Conservation (phyloP, 345 rosid genomes). For the Eucalyptus sp. region DNA sequence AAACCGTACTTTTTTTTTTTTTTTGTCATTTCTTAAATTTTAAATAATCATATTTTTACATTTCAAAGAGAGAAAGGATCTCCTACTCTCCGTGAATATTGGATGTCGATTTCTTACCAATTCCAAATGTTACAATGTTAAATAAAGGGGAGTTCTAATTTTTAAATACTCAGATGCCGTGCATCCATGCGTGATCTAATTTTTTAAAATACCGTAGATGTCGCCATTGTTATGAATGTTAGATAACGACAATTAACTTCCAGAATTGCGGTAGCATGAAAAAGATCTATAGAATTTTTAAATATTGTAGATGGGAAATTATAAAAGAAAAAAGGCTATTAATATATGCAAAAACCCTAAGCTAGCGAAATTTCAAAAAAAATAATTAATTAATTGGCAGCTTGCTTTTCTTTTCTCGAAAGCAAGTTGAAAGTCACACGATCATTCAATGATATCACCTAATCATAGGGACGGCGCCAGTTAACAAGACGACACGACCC, state of each 20-base stretch:
- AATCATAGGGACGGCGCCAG: accelerated
- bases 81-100: not conserved
- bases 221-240: not conserved
- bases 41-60: not conserved
- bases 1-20: not conserved
- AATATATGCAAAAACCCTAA: not conserved
- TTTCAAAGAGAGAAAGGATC: not conserved
- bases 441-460: not conserved
- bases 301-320: not conserved
- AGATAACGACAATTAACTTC: not conserved
- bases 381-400: not conserved
- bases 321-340: not conserved
- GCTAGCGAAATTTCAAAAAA: not conserved
- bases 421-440: not conserved
- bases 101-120: not conserved
- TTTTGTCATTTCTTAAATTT: not conserved
- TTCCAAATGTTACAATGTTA: not conserved
- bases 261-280: not conserved
- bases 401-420: not conserved
- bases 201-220: not conserved
- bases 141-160: not conserved
- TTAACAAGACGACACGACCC: not conserved
- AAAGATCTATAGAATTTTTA: not conserved
- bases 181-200: not conserved
- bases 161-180: not conserved